Base-by-base conservation (phyloP, 345 rosid genomes). In the Physaria fendleri region DNA sequence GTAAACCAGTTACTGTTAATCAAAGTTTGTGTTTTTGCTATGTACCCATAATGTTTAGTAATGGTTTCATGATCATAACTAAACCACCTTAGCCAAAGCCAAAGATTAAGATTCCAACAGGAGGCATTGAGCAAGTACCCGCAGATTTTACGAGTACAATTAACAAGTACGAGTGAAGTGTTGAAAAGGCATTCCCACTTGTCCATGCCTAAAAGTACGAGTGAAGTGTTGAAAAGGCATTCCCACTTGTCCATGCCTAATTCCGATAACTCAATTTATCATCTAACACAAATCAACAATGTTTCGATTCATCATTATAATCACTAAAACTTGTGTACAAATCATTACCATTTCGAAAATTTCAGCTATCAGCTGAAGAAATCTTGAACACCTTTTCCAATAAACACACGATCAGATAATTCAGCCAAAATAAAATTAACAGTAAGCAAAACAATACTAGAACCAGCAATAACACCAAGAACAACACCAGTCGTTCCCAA, bases 381-480 rank as follows among this genome's bases (percentile, higher is more conserved):
- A 56, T 93, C 97, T 72, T 93, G 97, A 57, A 88, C 58, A 20
- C 98, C 98, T 75, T 60, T 83, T 0, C 99, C 97, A 5, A 78
- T 80, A 45, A 93, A 93, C 30, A 78, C 86, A 34, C 77, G 73
- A 65, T 93, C 99, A 0, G 95, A 89, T 7, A 93, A 76, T 72
- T 87, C 99, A 1, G 99, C 97, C 52, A 93, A 75, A 52, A 89
- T 64, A 75, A 86, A 90, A 74, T 93, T 93, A 0, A 93, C 82
- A 7, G 97, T 93, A 3, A 93, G 89, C 80, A 89, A 76, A 40
- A 83, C 91, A 50, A 89, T 78, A 11, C 95, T 89, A 0, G 99
- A 93, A n/a, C 95, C 99, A 5, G 88, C 89, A 21, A 93, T 89
- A 0, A 93, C 90, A 2, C 91, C 99, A 12, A 93, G 79, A 59